Evolutionary conservation across 1,284 basidiomycete species (phyloP).

Genomic region (Earliella scabrosa): DNA sequence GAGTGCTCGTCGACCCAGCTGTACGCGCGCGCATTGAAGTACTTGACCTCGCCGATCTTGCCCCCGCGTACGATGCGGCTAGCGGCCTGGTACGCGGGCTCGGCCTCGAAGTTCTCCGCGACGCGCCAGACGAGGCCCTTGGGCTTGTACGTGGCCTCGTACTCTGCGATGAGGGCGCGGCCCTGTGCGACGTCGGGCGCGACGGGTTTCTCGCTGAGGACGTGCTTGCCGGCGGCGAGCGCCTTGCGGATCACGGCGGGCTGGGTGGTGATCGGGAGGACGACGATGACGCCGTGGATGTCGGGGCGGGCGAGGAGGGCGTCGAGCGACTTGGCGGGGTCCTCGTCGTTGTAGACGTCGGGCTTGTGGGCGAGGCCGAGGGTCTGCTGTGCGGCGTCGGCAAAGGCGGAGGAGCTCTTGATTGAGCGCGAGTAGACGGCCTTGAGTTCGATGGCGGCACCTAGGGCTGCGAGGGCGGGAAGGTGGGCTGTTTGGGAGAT

Average conservation of each 20-base stretch:
- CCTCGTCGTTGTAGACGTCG: conserved; percentile 60
- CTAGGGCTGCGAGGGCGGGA: conserved; percentile 65
- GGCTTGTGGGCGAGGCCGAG: conserved; percentile 50
- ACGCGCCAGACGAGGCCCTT: conserved; percentile 82
- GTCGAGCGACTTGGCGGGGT: conserved; percentile 54
- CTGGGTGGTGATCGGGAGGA: conserved; percentile 78
- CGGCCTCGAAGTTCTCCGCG: conserved; percentile 85
- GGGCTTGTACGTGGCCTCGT: conserved; percentile 65
- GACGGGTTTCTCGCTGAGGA: conserved; percentile 88
- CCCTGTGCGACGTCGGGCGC: conserved; percentile 71
- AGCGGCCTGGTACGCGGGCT: conserved; percentile 61
- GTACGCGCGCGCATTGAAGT: conserved; percentile 62
- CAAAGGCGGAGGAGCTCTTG: conserved; percentile 59
- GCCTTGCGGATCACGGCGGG: conserved; percentile 68
- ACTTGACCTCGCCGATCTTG: conserved; percentile 66
- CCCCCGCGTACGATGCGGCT: conserved; percentile 56
- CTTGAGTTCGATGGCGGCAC: conserved; percentile 52
- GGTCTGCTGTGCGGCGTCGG: conserved; percentile 43
- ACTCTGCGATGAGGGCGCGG: conserved; percentile 65
- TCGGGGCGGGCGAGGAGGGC: conserved; percentile 67
- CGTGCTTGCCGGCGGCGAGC: conserved; percentile 79
- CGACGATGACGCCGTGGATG: conserved; percentile 75
- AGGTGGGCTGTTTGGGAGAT: conserved; percentile 60
- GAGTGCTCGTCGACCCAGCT: conserved; percentile 63
- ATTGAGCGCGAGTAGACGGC: conserved; percentile 83